Conservation (phyloP, 208 protist genomes). For the Crithidia fasciculata region DNA sequence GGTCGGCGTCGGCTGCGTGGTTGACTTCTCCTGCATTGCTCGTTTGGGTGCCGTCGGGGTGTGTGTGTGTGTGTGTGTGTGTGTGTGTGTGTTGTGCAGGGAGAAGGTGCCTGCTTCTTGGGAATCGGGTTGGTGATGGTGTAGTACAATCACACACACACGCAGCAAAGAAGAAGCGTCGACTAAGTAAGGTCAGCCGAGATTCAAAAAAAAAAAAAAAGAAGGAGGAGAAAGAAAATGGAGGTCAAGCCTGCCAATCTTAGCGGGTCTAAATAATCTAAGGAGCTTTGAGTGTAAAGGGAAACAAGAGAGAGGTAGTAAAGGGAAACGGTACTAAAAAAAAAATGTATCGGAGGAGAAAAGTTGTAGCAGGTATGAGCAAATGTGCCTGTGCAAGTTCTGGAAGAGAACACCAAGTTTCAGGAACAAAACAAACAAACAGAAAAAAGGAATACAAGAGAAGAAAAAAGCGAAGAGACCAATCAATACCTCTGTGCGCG, state of each 20-base stretch:
- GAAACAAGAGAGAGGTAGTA: neutral
- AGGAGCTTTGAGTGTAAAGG: too few species aligned
- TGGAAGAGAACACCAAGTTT: neutral
- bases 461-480: neutral
- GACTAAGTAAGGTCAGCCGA: neutral
- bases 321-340: neutral
- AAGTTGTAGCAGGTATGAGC: neutral
- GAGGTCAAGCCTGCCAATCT: too few species aligned
- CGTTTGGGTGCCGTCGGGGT: too few species aligned
- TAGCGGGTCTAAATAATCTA: too few species aligned
- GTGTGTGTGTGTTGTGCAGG: too few species aligned
- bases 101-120: too few species aligned
- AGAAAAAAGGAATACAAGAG: conserved; percentile 20
- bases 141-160: too few species aligned
- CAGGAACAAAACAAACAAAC: conserved; percentile 11
- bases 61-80: too few species aligned
- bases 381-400: neutral
- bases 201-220: conserved; percentile 15
- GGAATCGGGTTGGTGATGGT: too few species aligned
- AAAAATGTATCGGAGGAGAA: neutral
- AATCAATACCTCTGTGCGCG: neutral
- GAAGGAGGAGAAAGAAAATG: neutral
- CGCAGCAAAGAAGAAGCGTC: neutral
- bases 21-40: too few species aligned
- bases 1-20: too few species aligned